A percentile compares a stretch with the other conserved stretches of the same genome.
These are phyloP conservation scores for Phyllachora maydis DNA, from an alignment of 2,329 filamentous ascomycete species.

Conservation along the genomic window DNA sequence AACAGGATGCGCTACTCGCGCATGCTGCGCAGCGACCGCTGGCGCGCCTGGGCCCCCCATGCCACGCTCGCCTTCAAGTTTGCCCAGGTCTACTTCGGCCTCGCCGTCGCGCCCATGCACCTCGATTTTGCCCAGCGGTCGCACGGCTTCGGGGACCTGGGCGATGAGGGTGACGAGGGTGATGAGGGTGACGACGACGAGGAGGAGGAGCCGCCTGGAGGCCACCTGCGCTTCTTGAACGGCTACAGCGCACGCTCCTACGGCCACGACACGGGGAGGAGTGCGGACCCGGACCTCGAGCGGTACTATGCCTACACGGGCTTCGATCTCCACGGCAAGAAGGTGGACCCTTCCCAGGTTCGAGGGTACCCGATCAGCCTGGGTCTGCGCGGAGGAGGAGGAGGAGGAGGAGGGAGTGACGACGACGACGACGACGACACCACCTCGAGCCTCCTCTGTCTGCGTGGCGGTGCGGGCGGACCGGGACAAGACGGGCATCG, in stretches of 20 bases:
- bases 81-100: conserved; percentile 23
- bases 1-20: conserved; percentile 3
- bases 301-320: conserved; percentile 3
- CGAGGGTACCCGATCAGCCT: background rate
- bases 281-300: conserved; percentile 5
- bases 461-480: too few relatives aligned
- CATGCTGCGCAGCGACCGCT: conserved; percentile 3
- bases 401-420: too few relatives aligned
- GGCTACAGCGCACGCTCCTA: conserved; percentile 3
- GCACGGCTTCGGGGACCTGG: conserved; percentile 1
- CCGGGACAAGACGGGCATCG: too few relatives aligned
- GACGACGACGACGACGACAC: too few relatives aligned
- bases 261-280: conserved; percentile 4
- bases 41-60: conserved; percentile 2
- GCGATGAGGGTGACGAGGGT: conserved; percentile 4
- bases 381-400: too few relatives aligned
- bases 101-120: conserved; percentile 19
- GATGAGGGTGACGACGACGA: conserved; percentile 3
- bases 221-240: conserved; percentile 5
- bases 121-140: conserved; percentile 6
- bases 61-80: conserved; percentile 16
- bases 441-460: too few relatives aligned
- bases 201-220: conserved; percentile 1
- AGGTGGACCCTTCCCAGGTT: background rate
- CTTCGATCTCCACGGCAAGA: background rate